Percentiles rank a stretch among this genome's conserved stretches.
Evolutionary conservation across 2,329 filamentous ascomycete genomes (phyloP).

Genomic region (Paecilomyces sp.): DNA sequence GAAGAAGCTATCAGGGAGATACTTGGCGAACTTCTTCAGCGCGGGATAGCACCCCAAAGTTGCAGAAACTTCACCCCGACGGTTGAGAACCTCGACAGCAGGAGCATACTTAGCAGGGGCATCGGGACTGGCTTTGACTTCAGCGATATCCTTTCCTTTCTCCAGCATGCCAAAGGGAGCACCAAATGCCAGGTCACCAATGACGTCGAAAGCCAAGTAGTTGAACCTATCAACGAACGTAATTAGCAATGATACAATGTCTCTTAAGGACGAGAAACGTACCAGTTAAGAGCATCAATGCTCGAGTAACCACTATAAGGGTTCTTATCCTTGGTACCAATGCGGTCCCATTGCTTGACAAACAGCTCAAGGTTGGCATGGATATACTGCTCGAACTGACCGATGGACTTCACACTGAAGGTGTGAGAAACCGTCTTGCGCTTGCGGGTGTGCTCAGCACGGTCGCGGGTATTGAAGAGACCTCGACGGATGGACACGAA

Average conservation of each 20-base stretch:
- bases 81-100: slow-evolving; percentile 82
- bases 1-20: slow-evolving; percentile 78
- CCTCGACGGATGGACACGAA: slow-evolving; percentile 82
- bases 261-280: neutral
- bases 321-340: slow-evolving; percentile 44
- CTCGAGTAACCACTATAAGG: slow-evolving; percentile 51
- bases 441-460: slow-evolving; percentile 77
- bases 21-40: slow-evolving; percentile 73
- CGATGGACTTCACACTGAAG: slow-evolving; percentile 73
- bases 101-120: slow-evolving; percentile 61
- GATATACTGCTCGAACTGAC: slow-evolving; percentile 85
- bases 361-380: slow-evolving; percentile 70
- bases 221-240: slow-evolving; percentile 52
- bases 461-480: slow-evolving; percentile 82
- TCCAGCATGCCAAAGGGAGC: slow-evolving; percentile 77
- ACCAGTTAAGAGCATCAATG: slow-evolving; percentile 65
- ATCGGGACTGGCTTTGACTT: slow-evolving; percentile 58
- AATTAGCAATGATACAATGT: neutral
- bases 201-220: slow-evolving; percentile 55
- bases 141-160: slow-evolving; percentile 67
- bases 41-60: slow-evolving; percentile 67
- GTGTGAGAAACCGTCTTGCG: slow-evolving; percentile 83
- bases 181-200: slow-evolving; percentile 61
- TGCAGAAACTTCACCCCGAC: slow-evolving; percentile 77
- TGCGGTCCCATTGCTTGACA: slow-evolving; percentile 62